Evolutionary conservation across 106 monocot species (phyloP).

Genomic region (Platanthera guangdongensis): DNA sequence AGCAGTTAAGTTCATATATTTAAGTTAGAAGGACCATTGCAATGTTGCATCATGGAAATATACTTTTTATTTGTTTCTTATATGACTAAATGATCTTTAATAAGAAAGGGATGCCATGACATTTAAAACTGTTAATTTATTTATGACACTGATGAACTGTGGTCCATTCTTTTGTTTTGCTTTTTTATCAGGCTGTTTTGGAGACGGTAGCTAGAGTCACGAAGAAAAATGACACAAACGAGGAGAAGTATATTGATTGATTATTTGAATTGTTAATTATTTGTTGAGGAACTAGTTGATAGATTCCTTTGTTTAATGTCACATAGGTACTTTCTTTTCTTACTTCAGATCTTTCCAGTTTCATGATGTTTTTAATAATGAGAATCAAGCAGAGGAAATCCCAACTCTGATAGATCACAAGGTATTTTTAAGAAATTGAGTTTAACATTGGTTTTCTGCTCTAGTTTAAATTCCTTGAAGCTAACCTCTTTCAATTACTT

Average conservation of each 20-base stretch:
- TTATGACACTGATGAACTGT: not conserved
- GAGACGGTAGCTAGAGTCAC: constrained; percentile 97
- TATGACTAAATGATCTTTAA: too few relatives aligned
- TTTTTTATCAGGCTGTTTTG: constrained; percentile 63
- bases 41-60: not conserved
- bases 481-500: not conserved
- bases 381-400: constrained; percentile 76
- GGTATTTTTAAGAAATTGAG: constrained; percentile 22
- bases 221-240: constrained; percentile 98
- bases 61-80: not conserved
- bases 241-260: constrained; percentile 63
- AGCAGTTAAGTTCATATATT: not conserved
- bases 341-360: constrained; percentile 73
- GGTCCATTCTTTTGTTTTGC: constrained; percentile 3
- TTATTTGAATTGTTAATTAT: constrained; percentile 3
- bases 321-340: constrained; percentile 1
- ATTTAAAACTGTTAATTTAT: not conserved
- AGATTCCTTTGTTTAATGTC: not conserved
- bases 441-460: not conserved
- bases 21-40: not conserved
- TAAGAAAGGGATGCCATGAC: not conserved
- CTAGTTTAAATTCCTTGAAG: not conserved
- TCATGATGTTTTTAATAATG: constrained; percentile 89
- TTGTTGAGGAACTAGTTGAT: not conserved
- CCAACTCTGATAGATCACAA: constrained; percentile 90